phyloP scores from a whole-genome alignment of 768 basidiomycete genomes.

The Psilocybe subaeruginosa region DNA sequence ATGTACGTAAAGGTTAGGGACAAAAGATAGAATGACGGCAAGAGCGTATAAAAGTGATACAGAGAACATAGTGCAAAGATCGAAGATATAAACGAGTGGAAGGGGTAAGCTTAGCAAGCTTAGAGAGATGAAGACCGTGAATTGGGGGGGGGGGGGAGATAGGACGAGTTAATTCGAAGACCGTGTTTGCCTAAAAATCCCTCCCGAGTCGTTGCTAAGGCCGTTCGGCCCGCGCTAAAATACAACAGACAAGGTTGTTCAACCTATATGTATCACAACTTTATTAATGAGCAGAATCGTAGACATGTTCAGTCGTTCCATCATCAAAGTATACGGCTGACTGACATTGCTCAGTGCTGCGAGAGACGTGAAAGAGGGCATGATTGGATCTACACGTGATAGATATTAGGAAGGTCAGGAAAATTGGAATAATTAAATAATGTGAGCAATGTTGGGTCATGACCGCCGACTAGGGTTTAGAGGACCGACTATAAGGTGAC shows the following conservation, averaged over 20 bases:
- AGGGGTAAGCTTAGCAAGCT: slow-evolving; percentile 36
- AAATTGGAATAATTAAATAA: too few relatives aligned
- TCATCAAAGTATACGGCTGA: neutral
- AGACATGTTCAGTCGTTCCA: slow-evolving; percentile 7
- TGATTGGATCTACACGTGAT: neutral
- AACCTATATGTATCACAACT: neutral
- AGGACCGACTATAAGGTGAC: too few relatives aligned
- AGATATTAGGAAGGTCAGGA: too few relatives aligned
- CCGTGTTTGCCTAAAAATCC: slow-evolving; percentile 1
- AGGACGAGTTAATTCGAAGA: slow-evolving; percentile 2
- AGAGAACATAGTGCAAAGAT: slow-evolving; percentile 27
- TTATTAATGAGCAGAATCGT: neutral
- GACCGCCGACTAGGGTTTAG: too few relatives aligned
- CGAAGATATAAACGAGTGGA: slow-evolving; percentile 35
- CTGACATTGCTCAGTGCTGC: neutral
- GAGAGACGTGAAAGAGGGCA: neutral
- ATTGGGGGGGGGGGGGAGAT: slow-evolving; percentile 6
- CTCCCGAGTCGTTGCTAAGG: slow-evolving; percentile 14
- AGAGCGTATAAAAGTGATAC: slow-evolving; percentile 29
- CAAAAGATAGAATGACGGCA: slow-evolving; percentile 21
- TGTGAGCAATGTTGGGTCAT: too few relatives aligned
- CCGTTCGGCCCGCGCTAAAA: slow-evolving; percentile 11
- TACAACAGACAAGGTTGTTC: neutral
- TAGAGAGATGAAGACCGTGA: slow-evolving; percentile 15
- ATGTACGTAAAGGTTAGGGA: slow-evolving; percentile 15